Evolutionary conservation across 1,284 basidiomycete genomes (phyloP), one percentile per base, ranked within the genome.

Genomic region (Vanrija pseudolonga): DNA sequence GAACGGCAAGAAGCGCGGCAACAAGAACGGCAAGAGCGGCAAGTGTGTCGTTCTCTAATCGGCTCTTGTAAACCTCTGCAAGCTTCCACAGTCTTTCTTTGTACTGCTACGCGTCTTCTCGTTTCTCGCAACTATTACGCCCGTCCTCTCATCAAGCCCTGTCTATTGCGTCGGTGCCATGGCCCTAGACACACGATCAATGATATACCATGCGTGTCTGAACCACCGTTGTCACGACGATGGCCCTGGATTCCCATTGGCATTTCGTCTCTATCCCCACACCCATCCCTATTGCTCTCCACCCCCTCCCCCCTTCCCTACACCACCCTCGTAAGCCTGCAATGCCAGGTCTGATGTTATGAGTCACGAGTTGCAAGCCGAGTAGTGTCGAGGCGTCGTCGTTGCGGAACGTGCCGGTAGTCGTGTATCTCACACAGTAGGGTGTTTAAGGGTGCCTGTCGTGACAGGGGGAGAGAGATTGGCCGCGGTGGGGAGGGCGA

Each of bases 31-130:
- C 38, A 8, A 38, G n/a, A 57, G 59, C 55, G 55, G 62, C 50
- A 71, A 70, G 60, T 77, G 75, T 64, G 76, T 84, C 60, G 79
- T 85, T 55, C 78, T 86, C 71, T 85, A 80, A 78, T 61, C 45
- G 37, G 22, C 32, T 32, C 32, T 32, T 32, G 32, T 12, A 32
- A 8, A 12, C 32, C 32, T 32, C 32, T 40, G 39, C 39, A 40
- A 45, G 24, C 43, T 46, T 47, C 47, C 48, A 20, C 28, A 37
- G 48, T 45, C 45, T 65, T 57, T 63, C 55, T 63, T 62, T 66
- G 57, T 59, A 59, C 50, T 59, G 50, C 50, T 52, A 55, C 57
- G 43, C 49, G 39, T 40, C 19, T 28, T 32, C 32, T 32, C 32
- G 32, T 32, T 32, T 32, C 32, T 32, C 32, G 12, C 32, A 12